Evolutionary conservation across 148 eudicot genomes (phyloP).

Genomic region (Chenopodium formosanum): DNA sequence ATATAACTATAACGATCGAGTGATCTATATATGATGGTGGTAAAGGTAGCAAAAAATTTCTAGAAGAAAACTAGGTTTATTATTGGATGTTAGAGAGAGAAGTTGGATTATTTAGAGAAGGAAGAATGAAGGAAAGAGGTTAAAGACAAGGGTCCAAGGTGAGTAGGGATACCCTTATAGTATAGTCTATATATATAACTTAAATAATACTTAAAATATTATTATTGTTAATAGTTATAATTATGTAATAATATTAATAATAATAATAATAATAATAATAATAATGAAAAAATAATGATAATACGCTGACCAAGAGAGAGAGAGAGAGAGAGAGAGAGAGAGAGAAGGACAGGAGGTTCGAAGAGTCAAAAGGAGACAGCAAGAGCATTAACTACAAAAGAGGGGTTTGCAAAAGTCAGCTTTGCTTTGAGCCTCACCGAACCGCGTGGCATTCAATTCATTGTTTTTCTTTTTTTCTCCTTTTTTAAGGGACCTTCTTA

Average conservation of each 20-base stretch:
- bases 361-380: slow-evolving; percentile 47
- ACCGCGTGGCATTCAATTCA: slow-evolving; percentile 48
- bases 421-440: slow-evolving; percentile 33
- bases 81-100: background rate
- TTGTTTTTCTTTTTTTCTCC: background rate
- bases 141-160: slow-evolving; percentile 21
- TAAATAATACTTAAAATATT: background rate
- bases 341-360: slow-evolving; percentile 1
- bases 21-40: too few species aligned
- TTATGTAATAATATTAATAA: background rate
- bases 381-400: slow-evolving; percentile 28
- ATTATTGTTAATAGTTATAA: background rate
- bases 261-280: background rate
- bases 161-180: slow-evolving; percentile 13
- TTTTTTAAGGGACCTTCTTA: background rate
- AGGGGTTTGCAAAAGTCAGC: slow-evolving; percentile 39
- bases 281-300: slow-evolving; percentile 13
- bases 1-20: too few species aligned
- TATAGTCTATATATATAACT: slow-evolving; percentile 22
- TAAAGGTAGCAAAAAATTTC: too few species aligned
- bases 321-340: slow-evolving; percentile 17
- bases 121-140: background rate
- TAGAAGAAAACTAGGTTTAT: slow-evolving; percentile 6
- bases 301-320: slow-evolving; percentile 21
- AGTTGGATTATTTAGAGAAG: slow-evolving; percentile 1